Evolutionary conservation across 116 monocot genomes (phyloP), one percentile per base, ranked within the genome.

Genomic region (Phalaenopsis hybrid): DNA sequence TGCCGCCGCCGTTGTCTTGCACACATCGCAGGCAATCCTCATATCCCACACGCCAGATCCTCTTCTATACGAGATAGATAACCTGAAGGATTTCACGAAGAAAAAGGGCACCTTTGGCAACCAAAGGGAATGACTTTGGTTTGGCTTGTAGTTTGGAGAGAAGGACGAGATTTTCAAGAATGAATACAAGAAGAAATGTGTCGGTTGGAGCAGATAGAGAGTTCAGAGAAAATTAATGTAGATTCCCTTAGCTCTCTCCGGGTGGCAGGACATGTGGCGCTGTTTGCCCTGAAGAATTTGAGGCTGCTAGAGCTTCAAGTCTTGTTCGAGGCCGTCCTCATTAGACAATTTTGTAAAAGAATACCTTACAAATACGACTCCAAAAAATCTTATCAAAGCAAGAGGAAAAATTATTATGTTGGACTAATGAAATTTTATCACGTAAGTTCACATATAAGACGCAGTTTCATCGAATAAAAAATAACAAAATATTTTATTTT

Each of bases 21-120:
- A 97, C 45, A 84, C 94, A 70, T 94, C 93, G 70, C 97, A 97
- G 80, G 91, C 90, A 72, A 97, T 93, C 90, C 89, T 97, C 97
- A 97, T 97, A 43, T 75, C 83, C 55, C 34, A 33, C 9, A n/a
- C 67, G 17, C 20, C 16, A 4, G 16, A 6, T 10, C 8, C 28
- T 25, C 11, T 3, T 25, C 28, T 67, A 6, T 13, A 8, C 65
- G 41, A 1, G 28, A 28, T 6, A 28, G 67, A 67, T 28, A 67
- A 28, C 28, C 25, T 67, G 28, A 67, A 67, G 67, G 25, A 11
- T 67, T 67, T 2, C 10, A 10, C 10, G 28, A 67, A 8, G 67
- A 25, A 67, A 67, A 67, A 67, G 9, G 12, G 67, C 67, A 67
- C 2, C 67, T 67, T 28, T 67, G 25, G 21, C 7, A 63, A 28